Base-by-base conservation (phyloP, 164 flowering plant species). In the Sedum album region DNA sequence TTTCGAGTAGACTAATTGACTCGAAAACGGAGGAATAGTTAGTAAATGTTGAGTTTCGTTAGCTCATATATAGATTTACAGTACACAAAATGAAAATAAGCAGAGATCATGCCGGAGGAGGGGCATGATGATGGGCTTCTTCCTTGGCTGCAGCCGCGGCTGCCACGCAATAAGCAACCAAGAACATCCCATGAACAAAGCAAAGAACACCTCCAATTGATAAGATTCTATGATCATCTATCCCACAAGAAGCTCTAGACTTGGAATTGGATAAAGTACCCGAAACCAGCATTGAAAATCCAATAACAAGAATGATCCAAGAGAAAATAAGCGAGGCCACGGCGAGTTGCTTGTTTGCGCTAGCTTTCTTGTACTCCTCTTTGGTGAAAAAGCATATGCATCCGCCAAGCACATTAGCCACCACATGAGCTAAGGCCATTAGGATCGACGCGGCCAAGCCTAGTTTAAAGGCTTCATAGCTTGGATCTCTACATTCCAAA, bases 131-230 rank as follows among this genome's bases (percentile, higher is more conserved):
- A 25, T 55, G 60, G 5, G 60, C 60, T 60, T 77, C 80, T 44
- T 81, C 85, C 60, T 65, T 66, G 30, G 55, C 7, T 0, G 78
- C n/a, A 15, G 88, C 88, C 1, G 71, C 66, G 46, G 87, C 85
- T 4, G 88, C 0, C 73, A 51, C n/a, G n/a, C n/a, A n/a, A n/a
- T n/a, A n/a, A n/a, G n/a, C n/a, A n/a, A n/a, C n/a, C n/a, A n/a
- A n/a, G 64, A 86, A 79, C 15, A 86, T 41, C 17, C 88, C 91
- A 57, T 84, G 91, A 17, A 86, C 62, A 78, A 86, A 84, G 28
- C 91, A 84, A 41, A 84, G 44, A 42, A 84, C 75, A 26, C 91
- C 91, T 49, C 91, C 91, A 1, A 86, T 76, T 3, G 84, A 77
- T 33, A 84, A 75, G 6, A 82, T 30, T 17, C 78, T 79, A n/a